Evolutionary conservation across 306 rosid genomes (phyloP), one percentile per base, ranked within the genome.

Genomic region (Quillaja saponaria): DNA sequence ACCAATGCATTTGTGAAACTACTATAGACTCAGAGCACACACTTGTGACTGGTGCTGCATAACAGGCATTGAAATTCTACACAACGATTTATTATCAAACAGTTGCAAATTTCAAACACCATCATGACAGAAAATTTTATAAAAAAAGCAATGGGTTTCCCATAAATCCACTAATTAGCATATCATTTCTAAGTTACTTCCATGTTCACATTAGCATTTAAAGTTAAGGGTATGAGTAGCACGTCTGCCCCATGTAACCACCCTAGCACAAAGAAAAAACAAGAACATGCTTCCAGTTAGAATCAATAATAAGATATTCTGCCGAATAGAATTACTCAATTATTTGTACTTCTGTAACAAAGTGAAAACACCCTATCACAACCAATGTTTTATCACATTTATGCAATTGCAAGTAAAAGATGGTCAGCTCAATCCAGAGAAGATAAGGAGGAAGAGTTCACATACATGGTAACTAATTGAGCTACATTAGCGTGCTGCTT

Each of bases 381-480:
- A 19, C 34, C 48, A 57, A 47, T 17, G 17, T 45, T 52, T 52
- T 20, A 74, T 65, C 50, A 46, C 52, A 55, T n/a, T 39, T 55
- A 61, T 53, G 33, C 55, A 39, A 62, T 39, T 44, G 55, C 58
- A 67, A 50, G 56, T 69, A 69, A 53, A 55, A 49, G 44, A 61
- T 73, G 65, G 67, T 49, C 45, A 13, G 34, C 48, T 52, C 61
- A 77, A 72, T 48, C 41, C 52, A 79, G 67, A 12, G 49, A 69
- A 70, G 66, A 66, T 19, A 69, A 53, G 70, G 68, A 55, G 60
- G 61, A 57, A 50, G 39, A 34, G 73, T 58, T 50, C 64, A 57
- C 79, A 71, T 94, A 94, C 99, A 90, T 72, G 80, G 91, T 80
- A 84, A 94, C 82, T 85, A 90, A 87, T 50, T 94, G 99, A 71